Conservation (phyloP, 768 basidiomycete genomes). For the Solioccasus polychromus region DNA sequence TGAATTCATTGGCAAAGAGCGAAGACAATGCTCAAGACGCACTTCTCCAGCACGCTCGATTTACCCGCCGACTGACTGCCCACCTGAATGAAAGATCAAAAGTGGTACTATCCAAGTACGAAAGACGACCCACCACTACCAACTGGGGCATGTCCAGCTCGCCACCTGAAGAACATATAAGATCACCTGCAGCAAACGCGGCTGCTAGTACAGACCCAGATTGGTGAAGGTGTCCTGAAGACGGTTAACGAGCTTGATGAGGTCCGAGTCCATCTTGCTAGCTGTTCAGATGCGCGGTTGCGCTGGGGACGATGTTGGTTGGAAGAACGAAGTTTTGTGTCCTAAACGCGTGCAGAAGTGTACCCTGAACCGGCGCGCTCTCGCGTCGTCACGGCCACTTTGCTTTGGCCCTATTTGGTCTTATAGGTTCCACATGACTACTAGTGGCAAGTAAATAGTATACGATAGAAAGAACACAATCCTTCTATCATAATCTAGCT, state of each 20-base stretch:
- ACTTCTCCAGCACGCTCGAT: slow-evolving; percentile 96
- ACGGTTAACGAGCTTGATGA: slow-evolving; percentile 92
- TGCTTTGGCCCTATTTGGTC: slow-evolving; percentile 28
- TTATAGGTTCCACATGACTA: neutral
- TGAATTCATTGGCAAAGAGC: neutral
- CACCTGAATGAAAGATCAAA: slow-evolving; percentile 51
- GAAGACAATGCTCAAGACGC: slow-evolving; percentile 31
- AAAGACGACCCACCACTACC: slow-evolving; percentile 63
- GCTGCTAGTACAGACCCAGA: slow-evolving; percentile 54
- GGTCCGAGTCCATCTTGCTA: slow-evolving; percentile 80
- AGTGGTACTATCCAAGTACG: neutral
- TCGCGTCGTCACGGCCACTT: slow-evolving; percentile 33
- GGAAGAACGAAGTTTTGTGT: slow-evolving; percentile 3
- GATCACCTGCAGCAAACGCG: slow-evolving; percentile 6
- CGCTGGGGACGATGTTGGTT: slow-evolving; percentile 4
- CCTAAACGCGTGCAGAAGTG: slow-evolving; percentile 18
- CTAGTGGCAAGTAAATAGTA: too few species aligned
- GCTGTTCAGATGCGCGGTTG: neutral
- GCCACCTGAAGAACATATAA: slow-evolving; percentile 51
- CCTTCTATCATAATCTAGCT: slow-evolving; percentile 29
- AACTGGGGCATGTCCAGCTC: slow-evolving; percentile 93
- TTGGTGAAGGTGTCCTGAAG: slow-evolving; percentile 92
- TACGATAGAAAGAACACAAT: slow-evolving; percentile 11
- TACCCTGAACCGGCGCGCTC: slow-evolving; percentile 10
- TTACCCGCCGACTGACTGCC: slow-evolving; percentile 97